Evolutionary conservation across 2,329 filamentous ascomycete species (phyloP), one percentile per base, ranked within the genome.

Genomic region (Beauveria brongniartii): DNA sequence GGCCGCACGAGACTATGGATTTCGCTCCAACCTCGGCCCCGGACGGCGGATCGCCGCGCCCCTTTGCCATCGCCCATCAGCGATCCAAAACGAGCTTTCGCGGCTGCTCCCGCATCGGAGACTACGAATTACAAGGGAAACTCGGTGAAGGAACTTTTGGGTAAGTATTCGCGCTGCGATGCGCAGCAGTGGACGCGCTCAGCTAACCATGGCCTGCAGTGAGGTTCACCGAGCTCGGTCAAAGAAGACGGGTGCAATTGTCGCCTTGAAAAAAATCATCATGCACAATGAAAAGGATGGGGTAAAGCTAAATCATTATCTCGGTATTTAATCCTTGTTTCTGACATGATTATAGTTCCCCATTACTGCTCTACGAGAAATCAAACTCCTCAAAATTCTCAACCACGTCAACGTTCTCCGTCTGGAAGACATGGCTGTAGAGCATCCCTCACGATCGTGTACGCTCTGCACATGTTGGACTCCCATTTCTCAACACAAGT

Each of bases 281-380:
- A 97, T 97, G 90, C 94, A 97, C 73, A 96, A 97, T 73, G 94
- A 99, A 78, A 97, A 97, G 73, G 94, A 99, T 75, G 94, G 94
- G 55, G 87, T 90, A 75, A 68, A 37, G 12, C 41, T 76, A 48
- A 48, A 57, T 18, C 50, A 40, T 43, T 26, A 53, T 41, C 44
- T 16, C 14, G 16, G 50, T 55, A 16, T 44, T 22, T 59, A 18
- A 59, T 68, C 64, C 67, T 10, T 30, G 3, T 30, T 65, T 16
- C 52, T 65, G 59, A 62, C 63, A 30, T 18, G 28, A n/a, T 18
- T 59, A 34, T 64, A 90, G 79, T 99, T 99, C 68, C 94, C 94
- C n/a, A 99, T 99, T 65, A 99, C 94, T 1, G 93, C 94, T 7
- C 83, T 99, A 51, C 90, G 94, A 70, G 94, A 99, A 74, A 97